These are phyloP conservation scores for Yamadazyma nakazawae DNA, from an alignment of 805 yeast genomes.

Conservation along the genomic window DNA sequence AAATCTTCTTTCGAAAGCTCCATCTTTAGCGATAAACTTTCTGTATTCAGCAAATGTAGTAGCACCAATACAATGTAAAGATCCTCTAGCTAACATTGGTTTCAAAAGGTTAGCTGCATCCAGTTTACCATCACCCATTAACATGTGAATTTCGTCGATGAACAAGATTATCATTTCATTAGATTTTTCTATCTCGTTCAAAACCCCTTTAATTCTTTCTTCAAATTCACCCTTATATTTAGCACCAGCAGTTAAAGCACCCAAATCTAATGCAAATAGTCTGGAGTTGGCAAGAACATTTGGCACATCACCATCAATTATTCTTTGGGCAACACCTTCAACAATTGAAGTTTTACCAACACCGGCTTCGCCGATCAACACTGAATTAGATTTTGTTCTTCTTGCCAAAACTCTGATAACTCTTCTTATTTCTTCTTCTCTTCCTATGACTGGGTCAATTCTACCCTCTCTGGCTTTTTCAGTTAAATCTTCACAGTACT, in stretches of 20 bases:
- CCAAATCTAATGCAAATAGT: constrained; percentile 85
- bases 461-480: constrained; percentile 91
- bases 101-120: constrained; percentile 96
- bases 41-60: constrained; percentile 95
- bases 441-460: constrained; percentile 96
- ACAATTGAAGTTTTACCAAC: constrained; percentile 98
- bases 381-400: constrained; percentile 95
- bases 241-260: constrained; percentile 98
- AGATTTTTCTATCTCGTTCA: constrained; percentile 88
- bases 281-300: constrained; percentile 76
- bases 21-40: constrained; percentile 90
- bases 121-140: constrained; percentile 98
- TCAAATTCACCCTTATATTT: constrained; percentile 98
- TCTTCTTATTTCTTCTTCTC: constrained; percentile 97
- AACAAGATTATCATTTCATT: constrained; percentile 83
- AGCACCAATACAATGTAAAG: constrained; percentile 96
- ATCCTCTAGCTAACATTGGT: constrained; percentile 96
- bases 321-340: constrained; percentile 98
- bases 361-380: constrained; percentile 98
- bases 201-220: constrained; percentile 94
- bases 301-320: constrained; percentile 94
- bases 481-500: constrained; percentile 92
- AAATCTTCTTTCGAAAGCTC: constrained; percentile 98
- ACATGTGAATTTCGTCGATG: constrained; percentile 98
- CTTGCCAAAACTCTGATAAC: constrained; percentile 95